These are phyloP conservation scores for Colletotrichum tofieldiae DNA, from an alignment of 2,329 filamentous ascomycete genomes.

Conservation along the genomic window DNA sequence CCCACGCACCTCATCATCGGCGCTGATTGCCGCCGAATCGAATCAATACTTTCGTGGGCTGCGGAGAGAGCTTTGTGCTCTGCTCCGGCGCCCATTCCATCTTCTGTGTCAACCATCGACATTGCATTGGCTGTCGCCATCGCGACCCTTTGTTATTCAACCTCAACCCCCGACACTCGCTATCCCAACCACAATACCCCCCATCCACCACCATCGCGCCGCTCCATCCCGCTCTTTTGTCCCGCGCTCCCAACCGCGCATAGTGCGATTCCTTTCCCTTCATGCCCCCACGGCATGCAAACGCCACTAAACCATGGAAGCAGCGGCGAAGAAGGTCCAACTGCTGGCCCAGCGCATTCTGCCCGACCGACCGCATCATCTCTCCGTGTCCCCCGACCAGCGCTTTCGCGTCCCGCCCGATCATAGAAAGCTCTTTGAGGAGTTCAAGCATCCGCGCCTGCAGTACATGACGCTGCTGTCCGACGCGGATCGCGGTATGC, in stretches of 20 bases:
- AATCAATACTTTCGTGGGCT: constrained; percentile 41
- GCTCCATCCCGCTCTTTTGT: not conserved
- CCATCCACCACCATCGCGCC: constrained; percentile 26
- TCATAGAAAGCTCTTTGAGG: constrained; percentile 60
- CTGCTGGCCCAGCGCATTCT: constrained; percentile 67
- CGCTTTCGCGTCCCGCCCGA: constrained; percentile 63
- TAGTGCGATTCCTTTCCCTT: constrained; percentile 28
- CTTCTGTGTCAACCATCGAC: constrained; percentile 14
- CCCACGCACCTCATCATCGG: constrained; percentile 22
- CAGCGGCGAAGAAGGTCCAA: constrained; percentile 71
- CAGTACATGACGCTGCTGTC: constrained; percentile 73
- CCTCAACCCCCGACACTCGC: constrained; percentile 27
- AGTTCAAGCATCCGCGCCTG: constrained; percentile 65
- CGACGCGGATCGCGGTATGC: constrained; percentile 71
- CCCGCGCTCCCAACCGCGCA: constrained; percentile 28
- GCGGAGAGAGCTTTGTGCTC: constrained; percentile 48
- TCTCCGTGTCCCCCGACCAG: constrained; percentile 64
- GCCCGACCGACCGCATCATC: constrained; percentile 68
- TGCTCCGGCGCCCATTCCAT: constrained; percentile 46
- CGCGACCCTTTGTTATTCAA: constrained; percentile 40
- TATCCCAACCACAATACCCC: constrained; percentile 29
- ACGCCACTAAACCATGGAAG: constrained; percentile 68
- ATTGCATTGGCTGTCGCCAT: constrained; percentile 37
- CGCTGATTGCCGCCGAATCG: constrained; percentile 30
- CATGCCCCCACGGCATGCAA: constrained; percentile 45